Evolutionary conservation across 2,329 filamentous ascomycete genomes (phyloP), one percentile per base, ranked within the genome.

Genomic region (Colletotrichum higginsianum): DNA sequence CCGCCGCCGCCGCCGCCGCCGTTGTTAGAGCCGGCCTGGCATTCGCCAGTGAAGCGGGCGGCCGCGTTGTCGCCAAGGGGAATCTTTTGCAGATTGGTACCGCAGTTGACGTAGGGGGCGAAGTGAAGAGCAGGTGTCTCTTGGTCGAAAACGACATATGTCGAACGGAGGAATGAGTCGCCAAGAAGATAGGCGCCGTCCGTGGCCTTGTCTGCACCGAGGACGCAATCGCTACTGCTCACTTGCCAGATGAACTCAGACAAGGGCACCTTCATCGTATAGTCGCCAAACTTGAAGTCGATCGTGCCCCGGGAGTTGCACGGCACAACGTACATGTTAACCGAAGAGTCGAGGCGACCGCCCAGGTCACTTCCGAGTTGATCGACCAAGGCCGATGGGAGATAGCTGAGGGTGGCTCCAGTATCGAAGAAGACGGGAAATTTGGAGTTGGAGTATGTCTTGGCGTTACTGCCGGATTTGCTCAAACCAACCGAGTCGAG

Each of bases 321-420:
- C 23, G 86, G 84, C 16, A 91, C 84, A 23, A 87, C 79, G 60
- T 88, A 85, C 55, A 85, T 83, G 11, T 83, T 84, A 4, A 82
- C 76, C 38, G 80, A 75, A 1, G 77, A 50, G 49, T 86, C 82
- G 55, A 84, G 83, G 18, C 82, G 78, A 49, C 87, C 85, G 65
- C 83, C 84, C 9, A 90, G 71, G 75, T 83, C 77, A 62, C 79
- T 68, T 77, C 82, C 83, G 44, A 91, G 81, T 42, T 79, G 75
- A 38, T 80, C 73, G 69, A 89, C 86, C 70, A 93, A 80, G 42
- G 83, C 77, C 71, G 88, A 82, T 3, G 92, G 92, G 2, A 94
- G 85, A 73, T 91, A 89, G 79, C 88, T 92, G 66, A 93, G 82
- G 52, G 89, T 92, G 73, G 89, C 91, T 67, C 92, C 92, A 16